Conservation (phyloP, 345 rosid species). For the Limnanthes douglasii region DNA sequence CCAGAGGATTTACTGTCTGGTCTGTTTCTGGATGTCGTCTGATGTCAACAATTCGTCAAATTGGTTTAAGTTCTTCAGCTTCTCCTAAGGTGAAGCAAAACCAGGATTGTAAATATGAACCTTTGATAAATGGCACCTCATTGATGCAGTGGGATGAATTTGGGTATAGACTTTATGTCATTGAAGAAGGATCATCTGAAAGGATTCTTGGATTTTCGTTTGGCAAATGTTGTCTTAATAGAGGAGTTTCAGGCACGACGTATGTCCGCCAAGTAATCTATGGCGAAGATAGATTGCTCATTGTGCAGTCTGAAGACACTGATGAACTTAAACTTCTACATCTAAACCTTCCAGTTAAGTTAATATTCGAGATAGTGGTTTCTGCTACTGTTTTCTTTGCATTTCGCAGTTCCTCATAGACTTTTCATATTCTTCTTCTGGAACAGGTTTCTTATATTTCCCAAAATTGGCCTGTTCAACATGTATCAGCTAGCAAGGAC, state of each 20-base stretch:
- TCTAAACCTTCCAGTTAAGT: conserved; percentile 84
- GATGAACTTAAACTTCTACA: conserved; percentile 84
- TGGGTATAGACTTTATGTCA: conserved; percentile 82
- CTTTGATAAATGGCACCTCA: conserved; percentile 80
- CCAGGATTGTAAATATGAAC: conserved; percentile 74
- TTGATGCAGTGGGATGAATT: conserved; percentile 91
- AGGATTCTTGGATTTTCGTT: conserved; percentile 88
- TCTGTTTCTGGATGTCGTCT: conserved; percentile 95
- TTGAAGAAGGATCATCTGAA: conserved; percentile 75
- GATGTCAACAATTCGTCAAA: conserved; percentile 95
- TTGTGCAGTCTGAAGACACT: conserved; percentile 94
- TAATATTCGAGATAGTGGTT: conserved; percentile 10
- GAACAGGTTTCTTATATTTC: conserved; percentile 74
- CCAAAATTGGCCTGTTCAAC: conserved; percentile 99
- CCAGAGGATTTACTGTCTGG: conserved; percentile 95
- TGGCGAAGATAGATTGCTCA: conserved; percentile 91
- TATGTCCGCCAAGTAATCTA: conserved; percentile 87
- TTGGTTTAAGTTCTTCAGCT: conserved; percentile 70
- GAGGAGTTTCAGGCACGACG: conserved; percentile 92
- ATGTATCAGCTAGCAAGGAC: conserved; percentile 95
- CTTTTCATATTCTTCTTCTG: conserved; percentile 12
- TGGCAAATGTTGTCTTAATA: conserved; percentile 86
- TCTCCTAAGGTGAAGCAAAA: conserved; percentile 60
- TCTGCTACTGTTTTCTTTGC: conserved; percentile 8
- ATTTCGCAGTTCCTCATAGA: conserved; percentile 12